Evolutionary conservation across 164 flowering plant genomes (phyloP).

Genomic region (Dillenia turbinata): DNA sequence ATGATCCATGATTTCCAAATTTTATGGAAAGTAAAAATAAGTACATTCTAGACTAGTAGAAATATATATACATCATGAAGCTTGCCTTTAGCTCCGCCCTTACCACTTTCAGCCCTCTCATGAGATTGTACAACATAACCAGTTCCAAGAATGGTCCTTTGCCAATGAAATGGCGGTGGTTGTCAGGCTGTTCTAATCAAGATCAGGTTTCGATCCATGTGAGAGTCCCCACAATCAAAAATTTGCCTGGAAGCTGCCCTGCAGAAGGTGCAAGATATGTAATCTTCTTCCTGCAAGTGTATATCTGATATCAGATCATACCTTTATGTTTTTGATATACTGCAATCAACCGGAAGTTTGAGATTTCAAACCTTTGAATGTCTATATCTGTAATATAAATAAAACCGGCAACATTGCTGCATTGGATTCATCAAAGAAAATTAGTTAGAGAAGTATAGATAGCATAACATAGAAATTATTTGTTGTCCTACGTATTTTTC

Average conservation of each 20-base stretch:
- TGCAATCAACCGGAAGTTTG: neutral
- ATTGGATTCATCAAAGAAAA: constrained; percentile 1
- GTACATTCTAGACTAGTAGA: constrained; percentile 1
- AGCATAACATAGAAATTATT: neutral
- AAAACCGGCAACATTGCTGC: constrained; percentile 90
- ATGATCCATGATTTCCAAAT: too few species aligned
- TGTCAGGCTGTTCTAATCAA: neutral
- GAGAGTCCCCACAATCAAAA: constrained; percentile 63
- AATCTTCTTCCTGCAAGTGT: constrained; percentile 55
- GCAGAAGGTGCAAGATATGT: constrained; percentile 88
- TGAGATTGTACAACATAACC: too few species aligned
- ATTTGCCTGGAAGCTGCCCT: constrained; percentile 85
- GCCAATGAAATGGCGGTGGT: neutral
- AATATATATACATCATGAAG: neutral
- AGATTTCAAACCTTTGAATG: constrained; percentile 56
- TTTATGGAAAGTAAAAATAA: too few species aligned
- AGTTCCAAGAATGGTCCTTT: neutral
- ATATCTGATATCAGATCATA: neutral
- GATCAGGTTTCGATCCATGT: constrained; percentile 73
- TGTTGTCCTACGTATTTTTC: too few species aligned
- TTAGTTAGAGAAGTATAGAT: neutral
- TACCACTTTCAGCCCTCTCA: too few species aligned
- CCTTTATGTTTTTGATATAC: neutral
- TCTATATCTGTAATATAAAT: constrained; percentile 78
- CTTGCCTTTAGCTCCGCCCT: neutral